Evolutionary conservation across 768 basidiomycete genomes (phyloP), one percentile per base, ranked within the genome.

Genomic region (Paxillus ammoniavirescens): DNA sequence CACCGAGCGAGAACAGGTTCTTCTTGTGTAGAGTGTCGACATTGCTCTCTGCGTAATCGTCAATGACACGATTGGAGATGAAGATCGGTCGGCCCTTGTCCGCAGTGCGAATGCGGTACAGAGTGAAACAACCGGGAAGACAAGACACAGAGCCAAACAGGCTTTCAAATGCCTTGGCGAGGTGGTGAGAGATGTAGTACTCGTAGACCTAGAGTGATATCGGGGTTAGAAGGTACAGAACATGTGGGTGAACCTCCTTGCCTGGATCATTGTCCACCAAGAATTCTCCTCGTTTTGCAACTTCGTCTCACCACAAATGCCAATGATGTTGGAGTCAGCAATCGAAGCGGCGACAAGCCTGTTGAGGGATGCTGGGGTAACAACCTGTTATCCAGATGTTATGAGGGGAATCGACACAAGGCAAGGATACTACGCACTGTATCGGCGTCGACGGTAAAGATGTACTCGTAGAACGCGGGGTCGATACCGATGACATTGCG

Each of bases 221-320:
- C 42, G 42, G 12, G 42, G 37, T 60, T 42, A 61, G 57, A 48
- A 35, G 40, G 38, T 35, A 12, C 37, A 37, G 14, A 21, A 8
- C 33, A 46, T 0, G 28, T 14, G 23, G 9, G 26, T 14, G 12
- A 4, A 8, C 4, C 10, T 17, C 62, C 72, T 54, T 33, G 79
- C 82, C 74, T 87, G 87, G 54, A 87, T 86, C 84, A 87, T 87
- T 9, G 87, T 89, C 75, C 87, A 89, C 77, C 87, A 83, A 23
- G 84, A 87, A 28, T 77, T 74, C 43, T 83, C 81, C 61, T 84
- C 84, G 61, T 87, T 87, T 57, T 83, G 81, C 36, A 87, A 69
- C 65, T 79, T 83, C 0, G 84, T 87, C 68, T 87, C 86, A 47
- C 84, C 84, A 56, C 84, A 87, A 48, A 87, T 82, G 48, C 84